Conservation (phyloP, 257 asterid species). For the Jacaranda mimosifolia region DNA sequence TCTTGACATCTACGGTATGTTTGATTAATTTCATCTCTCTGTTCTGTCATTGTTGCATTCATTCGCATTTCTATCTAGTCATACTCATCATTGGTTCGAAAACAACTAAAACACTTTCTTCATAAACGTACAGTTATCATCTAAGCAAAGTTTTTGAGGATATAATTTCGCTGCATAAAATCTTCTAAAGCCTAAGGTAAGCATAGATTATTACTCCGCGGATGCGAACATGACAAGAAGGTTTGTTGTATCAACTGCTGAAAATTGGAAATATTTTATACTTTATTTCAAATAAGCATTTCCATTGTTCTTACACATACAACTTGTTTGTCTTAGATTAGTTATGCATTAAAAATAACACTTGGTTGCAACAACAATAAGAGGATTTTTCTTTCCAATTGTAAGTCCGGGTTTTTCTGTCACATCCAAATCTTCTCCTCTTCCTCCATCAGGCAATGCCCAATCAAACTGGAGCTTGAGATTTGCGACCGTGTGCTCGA, state of each 20-base stretch:
- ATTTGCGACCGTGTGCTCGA: slow-evolving; percentile 38
- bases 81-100: too few species aligned
- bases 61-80: background rate
- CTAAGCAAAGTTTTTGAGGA: too few species aligned
- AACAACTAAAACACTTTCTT: too few species aligned
- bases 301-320: too few species aligned
- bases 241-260: too few species aligned
- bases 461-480: slow-evolving; percentile 44
- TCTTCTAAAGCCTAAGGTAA: too few species aligned
- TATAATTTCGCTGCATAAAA: too few species aligned
- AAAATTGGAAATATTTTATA: too few species aligned
- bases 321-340: background rate
- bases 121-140: too few species aligned
- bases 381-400: slow-evolving; percentile 33
- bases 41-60: background rate
- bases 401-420: slow-evolving; percentile 39
- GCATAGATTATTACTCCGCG: too few species aligned
- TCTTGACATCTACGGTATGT: background rate
- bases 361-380: slow-evolving; percentile 32
- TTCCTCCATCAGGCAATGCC: slow-evolving; percentile 35
- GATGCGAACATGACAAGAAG: too few species aligned
- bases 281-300: too few species aligned
- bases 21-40: background rate
- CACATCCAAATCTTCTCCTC: slow-evolving; percentile 42
- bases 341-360: background rate